Percentiles rank a stretch among this genome's conserved stretches.
phyloP scores from a whole-genome alignment of 306 rosid species.

The Dalbergia oliveri region DNA sequence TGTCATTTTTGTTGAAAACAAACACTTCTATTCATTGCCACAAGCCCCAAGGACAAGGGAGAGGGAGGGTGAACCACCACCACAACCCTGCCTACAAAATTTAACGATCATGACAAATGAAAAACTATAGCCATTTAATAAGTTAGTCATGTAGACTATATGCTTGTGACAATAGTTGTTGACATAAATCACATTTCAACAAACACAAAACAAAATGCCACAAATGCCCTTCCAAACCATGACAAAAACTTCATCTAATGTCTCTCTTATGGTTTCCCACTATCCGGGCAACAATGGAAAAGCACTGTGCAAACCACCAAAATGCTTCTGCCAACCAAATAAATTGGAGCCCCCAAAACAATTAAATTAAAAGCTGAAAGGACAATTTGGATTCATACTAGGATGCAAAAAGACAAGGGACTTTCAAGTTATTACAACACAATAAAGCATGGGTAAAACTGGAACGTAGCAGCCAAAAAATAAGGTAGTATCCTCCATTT shows the following conservation, averaged over 20 bases:
- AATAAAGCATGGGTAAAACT: slow-evolving; percentile 51
- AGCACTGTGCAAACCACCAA: background rate
- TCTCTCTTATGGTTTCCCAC: background rate
- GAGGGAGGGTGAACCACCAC: slow-evolving; percentile 5
- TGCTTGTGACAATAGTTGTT: background rate
- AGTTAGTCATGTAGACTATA: background rate
- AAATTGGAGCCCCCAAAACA: slow-evolving; percentile 19
- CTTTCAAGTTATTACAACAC: slow-evolving; percentile 54
- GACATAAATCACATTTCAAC: slow-evolving; percentile 35
- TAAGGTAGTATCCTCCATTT: slow-evolving; percentile 26
- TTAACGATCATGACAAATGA: slow-evolving; percentile 26
- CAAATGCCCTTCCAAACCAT: slow-evolving; percentile 40
- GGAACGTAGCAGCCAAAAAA: slow-evolving; percentile 26
- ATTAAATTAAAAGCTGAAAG: slow-evolving; percentile 44
- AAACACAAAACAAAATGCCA: slow-evolving; percentile 32
- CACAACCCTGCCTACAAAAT: slow-evolving; percentile 5
- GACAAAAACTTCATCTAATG: background rate
- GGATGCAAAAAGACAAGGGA: slow-evolving; percentile 62
- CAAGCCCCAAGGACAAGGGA: slow-evolving; percentile 34
- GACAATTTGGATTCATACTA: slow-evolving; percentile 63
- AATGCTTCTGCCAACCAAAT: background rate
- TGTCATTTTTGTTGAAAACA: slow-evolving; percentile 50
- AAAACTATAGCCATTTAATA: background rate
- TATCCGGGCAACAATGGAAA: background rate
- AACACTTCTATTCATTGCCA: slow-evolving; percentile 40